Conservation (phyloP, 2,329 filamentous ascomycete species). For the Zarea fungicola region DNA sequence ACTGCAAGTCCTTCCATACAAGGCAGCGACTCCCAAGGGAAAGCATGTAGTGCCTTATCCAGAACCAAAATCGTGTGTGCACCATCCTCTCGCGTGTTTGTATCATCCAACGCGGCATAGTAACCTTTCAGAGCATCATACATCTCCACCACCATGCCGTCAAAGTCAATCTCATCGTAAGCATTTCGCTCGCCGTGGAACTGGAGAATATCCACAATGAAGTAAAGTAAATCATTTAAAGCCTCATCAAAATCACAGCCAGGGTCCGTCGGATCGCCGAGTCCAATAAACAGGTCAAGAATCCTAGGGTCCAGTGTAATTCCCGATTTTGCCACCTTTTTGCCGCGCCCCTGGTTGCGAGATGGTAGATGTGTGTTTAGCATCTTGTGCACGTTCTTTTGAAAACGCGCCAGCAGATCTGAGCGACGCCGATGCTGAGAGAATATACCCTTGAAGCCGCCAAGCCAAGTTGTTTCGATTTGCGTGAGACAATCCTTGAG, state of each 20-base stretch:
- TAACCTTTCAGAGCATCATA: constrained; percentile 79
- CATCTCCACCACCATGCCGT: constrained; percentile 81
- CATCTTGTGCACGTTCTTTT: constrained; percentile 70
- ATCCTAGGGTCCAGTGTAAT: constrained; percentile 56
- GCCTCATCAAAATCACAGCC: constrained; percentile 77
- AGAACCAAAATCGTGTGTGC: constrained; percentile 81
- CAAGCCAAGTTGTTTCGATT: constrained; percentile 90
- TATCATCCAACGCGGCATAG: constrained; percentile 47
- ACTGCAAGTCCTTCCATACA: constrained; percentile 76
- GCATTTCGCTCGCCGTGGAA: constrained; percentile 96
- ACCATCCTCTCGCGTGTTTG: constrained; percentile 36
- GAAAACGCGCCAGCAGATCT: constrained; percentile 67
- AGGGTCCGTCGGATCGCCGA: constrained; percentile 66
- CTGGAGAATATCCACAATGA: constrained; percentile 91
- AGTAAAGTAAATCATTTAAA: constrained; percentile 89
- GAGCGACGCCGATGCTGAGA: constrained; percentile 62
- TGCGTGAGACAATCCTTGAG: constrained; percentile 74
- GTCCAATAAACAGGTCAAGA: constrained; percentile 80
- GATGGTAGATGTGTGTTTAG: constrained; percentile 85
- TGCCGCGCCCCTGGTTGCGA: constrained; percentile 55
- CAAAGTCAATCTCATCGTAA: constrained; percentile 96
- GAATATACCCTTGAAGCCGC: constrained; percentile 92
- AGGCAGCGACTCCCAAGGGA: constrained; percentile 94
- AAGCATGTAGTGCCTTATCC: constrained; percentile 83
- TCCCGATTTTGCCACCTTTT: constrained; percentile 40